These are phyloP conservation scores for Raphanus raphanistrum DNA, from an alignment of 345 rosid genomes.

Conservation along the genomic window DNA sequence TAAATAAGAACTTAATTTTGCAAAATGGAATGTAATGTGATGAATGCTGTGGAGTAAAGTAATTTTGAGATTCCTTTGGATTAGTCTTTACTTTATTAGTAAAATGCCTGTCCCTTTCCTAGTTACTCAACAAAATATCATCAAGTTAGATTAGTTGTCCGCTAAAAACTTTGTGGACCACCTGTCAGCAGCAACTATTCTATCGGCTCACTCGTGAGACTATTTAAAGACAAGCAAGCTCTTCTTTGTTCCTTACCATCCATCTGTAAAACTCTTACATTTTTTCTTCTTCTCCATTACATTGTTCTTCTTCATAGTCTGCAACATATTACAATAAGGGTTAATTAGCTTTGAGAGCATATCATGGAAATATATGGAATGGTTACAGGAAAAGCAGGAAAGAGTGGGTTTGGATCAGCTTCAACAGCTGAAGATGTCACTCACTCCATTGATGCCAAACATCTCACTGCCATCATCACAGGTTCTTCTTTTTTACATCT, in stretches of 20 bases:
- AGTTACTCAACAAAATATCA: slow-evolving; percentile 4
- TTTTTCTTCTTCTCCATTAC: slow-evolving; percentile 14
- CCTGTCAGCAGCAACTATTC: slow-evolving; percentile 17
- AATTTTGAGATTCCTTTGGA: neutral
- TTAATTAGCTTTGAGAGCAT: neutral
- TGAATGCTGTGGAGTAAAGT: neutral
- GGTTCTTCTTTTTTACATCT: slow-evolving; percentile 43
- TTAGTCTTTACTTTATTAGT: neutral
- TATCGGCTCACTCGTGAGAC: slow-evolving; percentile 18
- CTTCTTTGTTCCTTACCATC: slow-evolving; percentile 9
- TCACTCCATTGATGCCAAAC: slow-evolving; percentile 56
- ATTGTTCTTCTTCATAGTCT: slow-evolving; percentile 1
- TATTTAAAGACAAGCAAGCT: slow-evolving; percentile 26
- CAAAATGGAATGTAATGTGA: neutral
- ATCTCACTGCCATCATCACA: slow-evolving; percentile 74
- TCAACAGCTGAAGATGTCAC: slow-evolving; percentile 86
- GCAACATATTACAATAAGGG: neutral
- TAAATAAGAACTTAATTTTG: neutral
- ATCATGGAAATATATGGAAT: slow-evolving; percentile 53
- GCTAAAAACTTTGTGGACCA: neutral
- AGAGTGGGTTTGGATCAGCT: slow-evolving; percentile 88
- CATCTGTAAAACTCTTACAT: neutral
- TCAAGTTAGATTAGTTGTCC: slow-evolving; percentile 28
- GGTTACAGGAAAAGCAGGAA: slow-evolving; percentile 70
- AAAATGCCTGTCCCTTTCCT: neutral